Evolutionary conservation across 2,329 filamentous ascomycete species (phyloP), one percentile per base, ranked within the genome.

Genomic region (Claviceps humidiphila): DNA sequence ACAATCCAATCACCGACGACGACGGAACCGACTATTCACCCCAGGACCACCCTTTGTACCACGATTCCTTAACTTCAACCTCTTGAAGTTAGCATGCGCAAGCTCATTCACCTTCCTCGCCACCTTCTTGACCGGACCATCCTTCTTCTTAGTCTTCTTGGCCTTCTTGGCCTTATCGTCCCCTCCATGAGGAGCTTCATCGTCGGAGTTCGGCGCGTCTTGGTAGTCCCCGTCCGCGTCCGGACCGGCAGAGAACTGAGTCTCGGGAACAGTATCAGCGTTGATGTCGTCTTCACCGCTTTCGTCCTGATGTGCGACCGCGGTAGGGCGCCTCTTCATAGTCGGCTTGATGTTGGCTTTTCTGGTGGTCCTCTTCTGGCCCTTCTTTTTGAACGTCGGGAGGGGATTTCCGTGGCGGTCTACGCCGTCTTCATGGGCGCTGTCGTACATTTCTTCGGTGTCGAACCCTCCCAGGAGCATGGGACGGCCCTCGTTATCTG

Each of bases 381-480:
- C 87, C 71, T 87, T 87, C 76, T 93, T 93, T 74, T 90, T 91
- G 72, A 78, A 91, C 1, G 79, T 67, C 51, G 75, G 78, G 40
- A 81, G 64, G 2, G 81, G 81, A 56, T 77, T 73, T 1, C 81
- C 81, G 59, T 80, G 69, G n/a, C 71, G 72, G 50, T 72, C 78
- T 13, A 75, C 62, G 0, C 71, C 68, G 40, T 77, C 75, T n/a
- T 78, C 75, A 3, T 69, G 70, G 1, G 69, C 67, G 55, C 76
- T 77, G 62, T 84, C 81, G 59, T 79, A 77, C 54, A 73, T 59
- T 7, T 61, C 73, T 59, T 84, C 81, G 53, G 85, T 80, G 53
- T 85, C 82, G 48, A 84, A 85, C 0, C 76, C 80, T 41, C 79
- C 77, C 0, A 83, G 70, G 5, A 77, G 71, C 1, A 71, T 65